Evolutionary conservation across 768 basidiomycete species (phyloP).

Genomic region (Coprinopsis cinerea): DNA sequence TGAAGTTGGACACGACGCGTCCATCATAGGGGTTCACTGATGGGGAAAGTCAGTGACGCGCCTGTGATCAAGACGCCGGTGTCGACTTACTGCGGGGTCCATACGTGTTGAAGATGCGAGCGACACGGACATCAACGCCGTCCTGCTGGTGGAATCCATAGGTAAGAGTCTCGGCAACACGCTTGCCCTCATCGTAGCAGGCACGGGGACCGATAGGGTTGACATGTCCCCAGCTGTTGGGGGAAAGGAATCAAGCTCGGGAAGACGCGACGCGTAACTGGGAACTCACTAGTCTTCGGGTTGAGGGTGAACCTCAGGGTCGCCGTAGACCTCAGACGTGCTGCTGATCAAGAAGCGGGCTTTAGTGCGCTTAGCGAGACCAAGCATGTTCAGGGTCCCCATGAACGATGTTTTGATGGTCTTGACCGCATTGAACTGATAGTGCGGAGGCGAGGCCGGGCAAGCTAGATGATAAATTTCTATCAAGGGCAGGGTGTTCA

Average conservation of each 20-base stretch:
- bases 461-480: constrained; percentile 99
- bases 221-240: constrained; percentile 92
- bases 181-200: constrained; percentile 99
- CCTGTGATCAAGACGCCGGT: constrained; percentile 20
- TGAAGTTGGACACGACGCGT: constrained; percentile 98
- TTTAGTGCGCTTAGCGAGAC: constrained; percentile 94
- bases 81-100: constrained; percentile 68
- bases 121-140: constrained; percentile 92
- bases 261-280: background rate
- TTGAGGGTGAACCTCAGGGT: constrained; percentile 97
- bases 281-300: constrained; percentile 82
- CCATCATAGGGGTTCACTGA: constrained; percentile 95
- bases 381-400: constrained; percentile 98
- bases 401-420: constrained; percentile 98
- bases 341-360: constrained; percentile 95
- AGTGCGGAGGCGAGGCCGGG: constrained; percentile 95
- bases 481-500: constrained; percentile 24
- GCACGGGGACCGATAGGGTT: constrained; percentile 98
- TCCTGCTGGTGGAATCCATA: constrained; percentile 96
- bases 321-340: constrained; percentile 99
- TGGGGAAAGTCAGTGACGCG: background rate
- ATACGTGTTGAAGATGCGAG: constrained; percentile 98
- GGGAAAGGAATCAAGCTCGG: constrained; percentile 13
- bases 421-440: constrained; percentile 97
- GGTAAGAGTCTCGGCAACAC: constrained; percentile 95